These are phyloP conservation scores for Cytospora mali DNA, from an alignment of 2,329 filamentous ascomycete species.

Conservation along the genomic window DNA sequence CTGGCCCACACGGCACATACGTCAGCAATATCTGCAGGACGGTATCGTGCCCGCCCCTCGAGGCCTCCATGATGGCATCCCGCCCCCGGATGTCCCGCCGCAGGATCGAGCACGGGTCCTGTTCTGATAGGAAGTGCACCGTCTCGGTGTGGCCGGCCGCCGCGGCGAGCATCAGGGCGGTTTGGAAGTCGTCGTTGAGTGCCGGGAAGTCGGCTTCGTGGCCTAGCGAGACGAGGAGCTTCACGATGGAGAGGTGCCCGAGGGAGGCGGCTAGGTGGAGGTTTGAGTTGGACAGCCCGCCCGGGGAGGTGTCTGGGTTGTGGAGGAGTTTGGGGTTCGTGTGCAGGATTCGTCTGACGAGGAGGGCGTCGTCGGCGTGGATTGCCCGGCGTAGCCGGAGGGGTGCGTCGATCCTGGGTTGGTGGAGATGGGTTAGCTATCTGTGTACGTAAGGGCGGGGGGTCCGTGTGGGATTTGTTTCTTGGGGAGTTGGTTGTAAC, in stretches of 20 bases:
- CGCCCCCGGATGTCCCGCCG: slow-evolving; percentile 68
- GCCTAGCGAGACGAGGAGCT: slow-evolving; percentile 69
- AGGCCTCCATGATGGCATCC: slow-evolving; percentile 72
- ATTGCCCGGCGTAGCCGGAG: slow-evolving; percentile 82
- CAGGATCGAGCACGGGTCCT: slow-evolving; percentile 64
- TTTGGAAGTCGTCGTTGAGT: slow-evolving; percentile 78
- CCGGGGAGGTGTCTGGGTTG: slow-evolving; percentile 74
- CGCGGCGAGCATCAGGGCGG: slow-evolving; percentile 79
- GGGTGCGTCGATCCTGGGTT: slow-evolving; percentile 71
- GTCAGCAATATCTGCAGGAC: slow-evolving; percentile 67
- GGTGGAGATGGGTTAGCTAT: not conserved
- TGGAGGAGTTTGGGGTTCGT: slow-evolving; percentile 71
- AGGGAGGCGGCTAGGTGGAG: slow-evolving; percentile 79
- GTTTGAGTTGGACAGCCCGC: slow-evolving; percentile 76
- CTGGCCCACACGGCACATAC: slow-evolving; percentile 57
- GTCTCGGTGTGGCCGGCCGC: slow-evolving; percentile 70
- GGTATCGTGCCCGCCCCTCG: slow-evolving; percentile 63
- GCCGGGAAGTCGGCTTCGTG: slow-evolving; percentile 71
- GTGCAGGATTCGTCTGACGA: slow-evolving; percentile 76
- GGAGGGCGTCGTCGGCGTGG: slow-evolving; percentile 68
- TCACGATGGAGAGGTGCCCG: slow-evolving; percentile 69
- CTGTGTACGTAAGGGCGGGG: not conserved
- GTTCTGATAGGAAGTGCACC: slow-evolving; percentile 69
- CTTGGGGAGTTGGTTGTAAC: not conserved
- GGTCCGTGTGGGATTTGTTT: not conserved